A percentile compares a stretch with the other conserved stretches of the same genome.
phyloP scores from a whole-genome alignment of 768 basidiomycete species.

The Suillus subalutaceus region DNA sequence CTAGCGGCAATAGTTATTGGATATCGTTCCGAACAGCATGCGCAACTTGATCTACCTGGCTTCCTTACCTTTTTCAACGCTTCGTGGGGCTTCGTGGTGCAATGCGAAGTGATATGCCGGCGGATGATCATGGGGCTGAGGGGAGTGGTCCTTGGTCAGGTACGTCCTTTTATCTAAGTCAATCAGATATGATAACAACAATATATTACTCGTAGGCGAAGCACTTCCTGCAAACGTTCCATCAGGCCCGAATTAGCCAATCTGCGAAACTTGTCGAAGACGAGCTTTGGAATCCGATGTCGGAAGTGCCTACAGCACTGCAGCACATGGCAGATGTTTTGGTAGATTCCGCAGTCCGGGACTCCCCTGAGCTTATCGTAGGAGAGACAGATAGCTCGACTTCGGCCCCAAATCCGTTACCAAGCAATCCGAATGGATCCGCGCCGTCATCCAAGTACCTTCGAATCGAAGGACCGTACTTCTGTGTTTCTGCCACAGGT shows the following conservation, averaged over 20 bases:
- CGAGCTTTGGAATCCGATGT: slow-evolving; percentile 88
- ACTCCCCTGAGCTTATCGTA: slow-evolving; percentile 71
- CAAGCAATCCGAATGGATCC: slow-evolving; percentile 24
- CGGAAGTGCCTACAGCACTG: slow-evolving; percentile 58
- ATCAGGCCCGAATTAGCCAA: slow-evolving; percentile 74
- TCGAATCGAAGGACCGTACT: slow-evolving; percentile 82
- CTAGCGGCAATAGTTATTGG: slow-evolving; percentile 79
- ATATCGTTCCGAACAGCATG: slow-evolving; percentile 78
- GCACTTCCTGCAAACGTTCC: slow-evolving; percentile 83
- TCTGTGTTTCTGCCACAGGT: slow-evolving; percentile 83
- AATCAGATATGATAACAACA: slow-evolving; percentile 14
- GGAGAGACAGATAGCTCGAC: slow-evolving; percentile 15
- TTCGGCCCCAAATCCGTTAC: slow-evolving; percentile 16
- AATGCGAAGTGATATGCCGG: slow-evolving; percentile 81
- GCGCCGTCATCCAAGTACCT: slow-evolving; percentile 55
- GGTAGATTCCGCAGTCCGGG: slow-evolving; percentile 79
- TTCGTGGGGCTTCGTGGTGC: slow-evolving; percentile 89
- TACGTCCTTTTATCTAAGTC: slow-evolving; percentile 30
- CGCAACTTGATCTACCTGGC: slow-evolving; percentile 65
- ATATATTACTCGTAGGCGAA: slow-evolving; percentile 61
- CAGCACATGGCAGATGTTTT: slow-evolving; percentile 78
- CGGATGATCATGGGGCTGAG: slow-evolving; percentile 93
- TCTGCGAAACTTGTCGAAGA: slow-evolving; percentile 94
- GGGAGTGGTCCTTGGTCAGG: slow-evolving; percentile 84
- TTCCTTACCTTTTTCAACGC: slow-evolving; percentile 84